phyloP scores from a whole-genome alignment of 139 green algal species.

The Spirogloea muscicola region DNA sequence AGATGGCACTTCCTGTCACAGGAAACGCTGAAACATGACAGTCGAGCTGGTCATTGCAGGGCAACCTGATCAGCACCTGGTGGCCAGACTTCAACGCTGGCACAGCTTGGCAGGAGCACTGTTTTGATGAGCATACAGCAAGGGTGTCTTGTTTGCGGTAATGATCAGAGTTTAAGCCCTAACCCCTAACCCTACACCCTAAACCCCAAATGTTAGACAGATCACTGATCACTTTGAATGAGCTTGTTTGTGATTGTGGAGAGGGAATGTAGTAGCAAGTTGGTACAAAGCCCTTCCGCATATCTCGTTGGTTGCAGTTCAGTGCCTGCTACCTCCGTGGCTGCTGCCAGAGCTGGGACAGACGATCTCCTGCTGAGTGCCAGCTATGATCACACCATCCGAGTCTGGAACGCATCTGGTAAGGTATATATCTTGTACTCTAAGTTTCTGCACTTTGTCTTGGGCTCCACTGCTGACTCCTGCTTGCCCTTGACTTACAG shows the following conservation, averaged over 20 bases:
- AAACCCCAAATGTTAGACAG: too few relatives aligned
- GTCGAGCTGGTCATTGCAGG: too few relatives aligned
- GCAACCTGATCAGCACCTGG: too few relatives aligned
- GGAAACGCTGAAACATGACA: too few relatives aligned
- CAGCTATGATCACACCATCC: constrained; percentile 10
- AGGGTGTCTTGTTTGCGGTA: too few relatives aligned
- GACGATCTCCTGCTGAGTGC: not conserved
- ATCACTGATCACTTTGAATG: not conserved
- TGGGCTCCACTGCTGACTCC: not conserved
- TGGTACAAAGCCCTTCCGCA: not conserved
- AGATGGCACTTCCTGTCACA: too few relatives aligned
- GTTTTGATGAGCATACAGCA: too few relatives aligned
- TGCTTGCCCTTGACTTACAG: not conserved
- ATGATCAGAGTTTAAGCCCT: too few relatives aligned
- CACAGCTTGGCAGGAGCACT: too few relatives aligned
- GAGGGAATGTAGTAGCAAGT: not conserved
- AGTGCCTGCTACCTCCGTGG: not conserved
- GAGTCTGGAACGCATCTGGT: not conserved
- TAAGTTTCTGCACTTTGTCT: not conserved
- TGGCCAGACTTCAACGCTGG: too few relatives aligned
- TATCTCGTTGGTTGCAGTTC: not conserved
- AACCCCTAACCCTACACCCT: too few relatives aligned
- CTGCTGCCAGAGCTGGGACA: not conserved
- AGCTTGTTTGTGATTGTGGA: not conserved
- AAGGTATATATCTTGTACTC: not conserved